Base-by-base conservation (phyloP, 139 green algal species). In the Deuterostichococcus epilithicus region DNA sequence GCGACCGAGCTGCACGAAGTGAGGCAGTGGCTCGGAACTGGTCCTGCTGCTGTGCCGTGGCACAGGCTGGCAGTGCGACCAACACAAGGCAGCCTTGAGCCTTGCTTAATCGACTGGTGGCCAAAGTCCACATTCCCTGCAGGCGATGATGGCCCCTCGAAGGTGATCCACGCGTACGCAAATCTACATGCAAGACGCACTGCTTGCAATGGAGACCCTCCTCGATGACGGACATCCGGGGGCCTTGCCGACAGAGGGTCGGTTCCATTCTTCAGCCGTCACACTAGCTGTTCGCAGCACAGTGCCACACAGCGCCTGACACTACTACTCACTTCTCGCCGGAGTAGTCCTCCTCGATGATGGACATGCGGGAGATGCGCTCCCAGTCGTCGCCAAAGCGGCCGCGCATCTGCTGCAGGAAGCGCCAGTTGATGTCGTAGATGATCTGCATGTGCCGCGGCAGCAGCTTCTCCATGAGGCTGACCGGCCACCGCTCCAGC, bases 391-490 rank as follows among this genome's bases (percentile, higher is more conserved):
- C 91, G 32, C 91, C 92, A 69, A 94, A 91, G 80, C 90, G 89
- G 63, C 74, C 78, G 74, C 91, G 87, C 78, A 98, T 77, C 81
- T 91, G 76, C 88, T 99, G 87, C 84, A 99, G 87, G 87, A 97
- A 97, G 68, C 95, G 90, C 89, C 92, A 97, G 90, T 99, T 98
- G 88, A 99, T 98, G 83, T 99, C 94, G 75, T 97, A 97, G 71
- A 99, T 95, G 82, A 99, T 98, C 87, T 99, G 83, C 94, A 98
- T 98, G 89, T 99, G 93, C 8, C 96, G 90, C 8, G 96, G 96
- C 80, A 99, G 89, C 84, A 99, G 82, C 88, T 97, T 96, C 88
- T 97, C 90, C 74, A 99, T 87, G 70, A 99, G 86, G 38, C 78
- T 85, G 37, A 97, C 87, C 0, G 93, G 91, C 96, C 96, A 99